A percentile compares a stretch with the other conserved stretches of the same genome.
phyloP scores from a whole-genome alignment of 2,329 filamentous ascomycete species.

The Aspergillus viridinutans region DNA sequence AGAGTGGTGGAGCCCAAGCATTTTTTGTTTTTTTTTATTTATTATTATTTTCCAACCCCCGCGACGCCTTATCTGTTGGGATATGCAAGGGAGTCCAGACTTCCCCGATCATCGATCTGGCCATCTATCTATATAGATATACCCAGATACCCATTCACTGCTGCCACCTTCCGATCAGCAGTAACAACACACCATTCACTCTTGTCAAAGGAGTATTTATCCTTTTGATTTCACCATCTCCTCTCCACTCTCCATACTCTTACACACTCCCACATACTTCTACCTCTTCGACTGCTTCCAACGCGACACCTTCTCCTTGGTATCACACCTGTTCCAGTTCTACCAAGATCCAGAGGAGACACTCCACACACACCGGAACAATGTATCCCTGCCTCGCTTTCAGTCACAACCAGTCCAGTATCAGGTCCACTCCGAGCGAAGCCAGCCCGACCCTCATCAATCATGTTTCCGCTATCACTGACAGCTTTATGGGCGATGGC shows the following conservation, averaged over 20 bases:
- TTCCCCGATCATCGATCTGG: constrained; percentile 23
- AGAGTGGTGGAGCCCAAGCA: constrained; percentile 9
- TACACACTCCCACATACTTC: background rate
- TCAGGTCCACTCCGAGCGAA: constrained; percentile 19
- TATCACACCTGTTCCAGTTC: background rate
- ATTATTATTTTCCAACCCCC: constrained; percentile 7
- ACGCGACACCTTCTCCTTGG: background rate
- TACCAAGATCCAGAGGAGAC: background rate
- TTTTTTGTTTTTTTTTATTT: constrained; percentile 4
- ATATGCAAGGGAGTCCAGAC: constrained; percentile 25
- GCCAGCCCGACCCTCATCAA: constrained; percentile 14
- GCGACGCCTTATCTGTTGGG: constrained; percentile 23
- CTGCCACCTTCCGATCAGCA: constrained; percentile 3
- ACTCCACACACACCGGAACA: constrained; percentile 7
- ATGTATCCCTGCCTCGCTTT: constrained; percentile 22
- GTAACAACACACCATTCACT: background rate
- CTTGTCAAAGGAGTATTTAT: constrained; percentile 3
- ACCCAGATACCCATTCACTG: constrained; percentile 1
- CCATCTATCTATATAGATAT: constrained; percentile 6
- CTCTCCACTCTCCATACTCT: background rate
- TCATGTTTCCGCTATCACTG: constrained; percentile 17
- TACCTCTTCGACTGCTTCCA: background rate
- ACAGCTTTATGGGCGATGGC: constrained; percentile 15
- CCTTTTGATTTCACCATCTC: background rate
- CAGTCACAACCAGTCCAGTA: constrained; percentile 17